A percentile compares a stretch with the other conserved stretches of the same genome.
Evolutionary conservation across 1,284 basidiomycete genomes (phyloP).

Genomic region (Leccinum subatratum): DNA sequence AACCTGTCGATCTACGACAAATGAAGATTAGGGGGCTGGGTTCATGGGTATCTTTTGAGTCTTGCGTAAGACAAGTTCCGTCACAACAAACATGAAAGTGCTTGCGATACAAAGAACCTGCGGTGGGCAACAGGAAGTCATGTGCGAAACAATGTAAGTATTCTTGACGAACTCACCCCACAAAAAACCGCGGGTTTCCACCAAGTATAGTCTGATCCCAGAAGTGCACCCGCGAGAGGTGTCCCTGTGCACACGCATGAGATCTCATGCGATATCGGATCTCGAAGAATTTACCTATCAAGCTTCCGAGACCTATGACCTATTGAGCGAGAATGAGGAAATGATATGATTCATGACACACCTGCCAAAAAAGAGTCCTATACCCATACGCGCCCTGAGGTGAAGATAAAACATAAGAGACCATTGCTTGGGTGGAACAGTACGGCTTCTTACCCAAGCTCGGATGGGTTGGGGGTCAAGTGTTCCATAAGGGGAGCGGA

Average conservation of each 20-base stretch:
- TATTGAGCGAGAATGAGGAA: background rate
- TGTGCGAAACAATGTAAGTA: background rate
- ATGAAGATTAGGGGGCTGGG: background rate
- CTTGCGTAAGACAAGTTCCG: slow-evolving; percentile 8
- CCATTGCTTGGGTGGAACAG: background rate
- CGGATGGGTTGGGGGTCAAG: slow-evolving; percentile 32
- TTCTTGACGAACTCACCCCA: slow-evolving; percentile 21
- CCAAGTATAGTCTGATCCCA: slow-evolving; percentile 25
- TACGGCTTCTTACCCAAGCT: slow-evolving; percentile 29
- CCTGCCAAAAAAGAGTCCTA: slow-evolving; percentile 28
- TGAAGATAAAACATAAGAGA: background rate
- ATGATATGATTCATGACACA: slow-evolving; percentile 1
- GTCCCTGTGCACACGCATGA: slow-evolving; percentile 16
- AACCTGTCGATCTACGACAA: background rate
- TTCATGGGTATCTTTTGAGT: background rate
- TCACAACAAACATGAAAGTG: slow-evolving; percentile 8
- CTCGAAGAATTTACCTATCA: slow-evolving; percentile 19
- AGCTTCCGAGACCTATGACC: slow-evolving; percentile 23
- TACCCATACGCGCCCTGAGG: slow-evolving; percentile 25
- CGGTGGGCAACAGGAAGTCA: slow-evolving; percentile 8
- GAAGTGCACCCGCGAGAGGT: slow-evolving; percentile 27
- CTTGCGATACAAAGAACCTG: slow-evolving; percentile 16
- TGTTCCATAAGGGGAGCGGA: slow-evolving; percentile 32
- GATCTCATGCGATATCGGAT: background rate
- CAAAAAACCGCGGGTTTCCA: slow-evolving; percentile 28